Evolutionary conservation across 768 basidiomycete species (phyloP), one percentile per base, ranked within the genome.

Genomic region (Piloderma croceum): DNA sequence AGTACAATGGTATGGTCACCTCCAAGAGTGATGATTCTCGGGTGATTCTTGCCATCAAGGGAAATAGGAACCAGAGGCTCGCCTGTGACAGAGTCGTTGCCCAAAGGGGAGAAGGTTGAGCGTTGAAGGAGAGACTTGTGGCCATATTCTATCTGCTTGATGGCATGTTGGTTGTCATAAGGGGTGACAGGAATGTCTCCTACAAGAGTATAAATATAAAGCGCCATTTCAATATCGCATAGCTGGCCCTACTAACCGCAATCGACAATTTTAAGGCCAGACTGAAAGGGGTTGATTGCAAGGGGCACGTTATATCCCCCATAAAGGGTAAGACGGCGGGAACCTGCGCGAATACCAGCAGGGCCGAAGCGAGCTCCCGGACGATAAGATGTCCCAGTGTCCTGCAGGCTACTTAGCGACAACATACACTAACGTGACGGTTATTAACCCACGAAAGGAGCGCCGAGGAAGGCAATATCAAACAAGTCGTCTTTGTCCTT

Each of bases 361-460:
- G 88, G 89, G 6, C 90, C 89, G 45, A 91, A 91, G 11, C 89
- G 76, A 23, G 89, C 90, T 25, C 89, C 89, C 2, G 84, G 83
- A 6, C 87, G 72, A 58, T 86, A 90, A 34, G 82, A 82, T 5
- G 84, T 83, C 1, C 76, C 79, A 18, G 81, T 83, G 41, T 85
- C 80, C 79, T 81, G 22, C 17, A 17, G 36, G 18, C 37, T 32
- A 25, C 29, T 32, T 39, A 21, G 34, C 22, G 20, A 12, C n/a
- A 22, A 24, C 15, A 17, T 20, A 37, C 10, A 46, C 13, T 20
- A 31, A 27, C 31, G 15, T 34, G 31, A 36, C 10, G 37, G 21
- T 5, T 32, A 40, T 15, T 38, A 15, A 56, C 75, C 55, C 62
- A 83, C 81, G 52, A 87, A 86, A 1, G 83, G 83, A 29, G 82